Evolutionary conservation across 129 eudicot genomes (phyloP), one percentile per base, ranked within the genome.

Genomic region (Chrysanthemum lavandulifolium): DNA sequence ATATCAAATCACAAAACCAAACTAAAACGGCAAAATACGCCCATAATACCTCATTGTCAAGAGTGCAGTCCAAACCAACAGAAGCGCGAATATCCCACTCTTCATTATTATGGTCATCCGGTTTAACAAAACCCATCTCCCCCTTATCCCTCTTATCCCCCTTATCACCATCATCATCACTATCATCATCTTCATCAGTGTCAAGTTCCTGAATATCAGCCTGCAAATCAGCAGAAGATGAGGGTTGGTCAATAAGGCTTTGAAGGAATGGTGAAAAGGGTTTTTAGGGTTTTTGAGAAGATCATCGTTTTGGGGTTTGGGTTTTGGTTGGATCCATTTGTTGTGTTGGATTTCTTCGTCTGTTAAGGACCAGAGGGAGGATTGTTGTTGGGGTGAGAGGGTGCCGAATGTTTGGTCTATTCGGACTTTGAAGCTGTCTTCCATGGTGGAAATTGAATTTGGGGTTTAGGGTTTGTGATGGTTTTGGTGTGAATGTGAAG

Each of bases 401-500:
- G 95, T 71, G 43, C 95, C 96, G 80, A 92, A 92, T 0, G 65
- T 59, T 71, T 68, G 86, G 68, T 89, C 91, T 0, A 92, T 85
- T 21, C 98, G 93, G 54, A 85, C 96, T 25, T 80, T 86, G 68
- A 92, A 92, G 69, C 79, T 89, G 36, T 92, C 98, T 49, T 92
- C 96, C 98, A 92, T 91, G 9, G 61, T 0, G 25, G 36, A 31
- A 31, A 21, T 10, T 36, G 16, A 9, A 16, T 13, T 4, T 19
- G 23, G 60, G 79, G 73, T 76, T 76, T 61, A 53, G 68, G 69
- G 74, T 68, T 67, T 68, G 62, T 48, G 73, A 15, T n/a, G 6
- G 7, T 40, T 13, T 18, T 43, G 43, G 43, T 36, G 45, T 4
- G 36, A 31, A 31, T 1, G 25, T 19, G 5, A 10, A 11, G 67